phyloP scores from a whole-genome alignment of 768 basidiomycete species.

The Tylopilus sp. region DNA sequence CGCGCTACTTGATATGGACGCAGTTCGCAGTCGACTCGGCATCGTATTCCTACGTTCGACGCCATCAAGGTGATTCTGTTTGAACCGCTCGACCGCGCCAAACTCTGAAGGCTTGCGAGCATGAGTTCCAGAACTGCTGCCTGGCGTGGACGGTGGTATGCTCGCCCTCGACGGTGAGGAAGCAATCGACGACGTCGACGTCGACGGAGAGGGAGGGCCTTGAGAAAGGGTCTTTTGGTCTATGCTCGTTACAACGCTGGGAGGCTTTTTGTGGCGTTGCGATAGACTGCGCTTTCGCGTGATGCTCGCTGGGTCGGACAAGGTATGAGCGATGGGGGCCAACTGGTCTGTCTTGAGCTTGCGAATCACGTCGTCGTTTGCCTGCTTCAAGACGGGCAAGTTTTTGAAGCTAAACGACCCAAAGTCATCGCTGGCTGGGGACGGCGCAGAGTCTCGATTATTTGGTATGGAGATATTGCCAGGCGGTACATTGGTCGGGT shows the following conservation, averaged over 20 bases:
- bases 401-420: constrained; percentile 99
- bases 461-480: constrained; percentile 29
- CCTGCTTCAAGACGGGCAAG: constrained; percentile 91
- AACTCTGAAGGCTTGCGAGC: constrained; percentile 86
- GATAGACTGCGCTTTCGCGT: constrained; percentile 80
- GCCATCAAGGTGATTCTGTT: constrained; percentile 73
- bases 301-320: constrained; percentile 57
- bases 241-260: constrained; percentile 68
- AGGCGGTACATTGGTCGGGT: constrained; percentile 17
- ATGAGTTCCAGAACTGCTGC: constrained; percentile 53
- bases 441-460: constrained; percentile 40
- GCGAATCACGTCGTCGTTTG: constrained; percentile 96
- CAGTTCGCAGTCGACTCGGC: constrained; percentile 84
- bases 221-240: constrained; percentile 61
- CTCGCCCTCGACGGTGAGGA: constrained; percentile 84
- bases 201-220: constrained; percentile 89
- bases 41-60: constrained; percentile 78
- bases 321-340: constrained; percentile 68
- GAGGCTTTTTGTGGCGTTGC: constrained; percentile 73
- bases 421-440: constrained; percentile 83
- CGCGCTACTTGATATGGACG: constrained; percentile 79
- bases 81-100: constrained; percentile 86
- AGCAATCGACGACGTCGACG: constrained; percentile 86
- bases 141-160: constrained; percentile 68
- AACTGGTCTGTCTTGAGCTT: constrained; percentile 93